phyloP scores from a whole-genome alignment of 176 grass and related monocot genomes.

The Zizania latifolia region DNA sequence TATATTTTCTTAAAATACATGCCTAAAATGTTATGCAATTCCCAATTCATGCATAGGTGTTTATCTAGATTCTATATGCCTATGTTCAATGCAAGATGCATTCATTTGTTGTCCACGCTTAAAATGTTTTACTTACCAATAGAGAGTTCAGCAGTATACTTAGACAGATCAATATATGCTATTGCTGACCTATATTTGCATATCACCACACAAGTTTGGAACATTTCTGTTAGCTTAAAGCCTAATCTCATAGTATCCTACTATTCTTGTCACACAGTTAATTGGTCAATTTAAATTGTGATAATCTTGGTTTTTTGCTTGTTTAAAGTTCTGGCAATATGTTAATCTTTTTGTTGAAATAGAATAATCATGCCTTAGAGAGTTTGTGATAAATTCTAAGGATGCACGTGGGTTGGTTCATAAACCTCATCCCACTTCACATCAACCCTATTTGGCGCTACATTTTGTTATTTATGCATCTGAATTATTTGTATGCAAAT shows the following conservation, averaged over 20 bases:
- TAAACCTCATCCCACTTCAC: not conserved
- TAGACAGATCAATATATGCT: not conserved
- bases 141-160: not conserved
- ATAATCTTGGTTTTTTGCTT: not conserved
- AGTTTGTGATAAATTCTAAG: not conserved
- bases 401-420: not conserved
- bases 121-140: not conserved
- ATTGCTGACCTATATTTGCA: not conserved
- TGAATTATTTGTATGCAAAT: not conserved
- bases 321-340: not conserved
- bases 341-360: constrained; percentile 2
- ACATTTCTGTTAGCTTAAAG: not conserved
- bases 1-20: not conserved
- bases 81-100: not conserved
- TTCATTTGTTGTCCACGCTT: not conserved
- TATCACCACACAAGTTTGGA: not conserved
- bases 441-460: not conserved
- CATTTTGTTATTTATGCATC: not conserved
- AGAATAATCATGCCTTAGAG: not conserved
- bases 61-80: not conserved
- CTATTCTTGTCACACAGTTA: not conserved
- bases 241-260: not conserved
- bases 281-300: not conserved
- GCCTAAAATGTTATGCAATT: not conserved
- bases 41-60: not conserved